Conservation (phyloP, 1,284 basidiomycete species). For the Pisolithus thermaeus region DNA sequence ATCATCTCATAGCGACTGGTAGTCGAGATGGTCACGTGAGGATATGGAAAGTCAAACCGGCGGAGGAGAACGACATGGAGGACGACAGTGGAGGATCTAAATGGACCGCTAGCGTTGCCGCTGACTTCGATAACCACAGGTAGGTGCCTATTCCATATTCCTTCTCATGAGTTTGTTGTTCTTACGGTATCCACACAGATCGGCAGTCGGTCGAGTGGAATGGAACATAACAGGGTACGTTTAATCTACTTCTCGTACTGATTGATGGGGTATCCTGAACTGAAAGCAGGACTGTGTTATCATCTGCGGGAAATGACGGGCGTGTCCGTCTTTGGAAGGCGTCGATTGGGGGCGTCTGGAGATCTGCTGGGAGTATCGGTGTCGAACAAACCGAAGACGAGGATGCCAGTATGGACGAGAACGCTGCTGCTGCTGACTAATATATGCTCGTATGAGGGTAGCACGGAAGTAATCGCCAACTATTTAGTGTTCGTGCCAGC, state of each 20-base stretch:
- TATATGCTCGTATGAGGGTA: background rate
- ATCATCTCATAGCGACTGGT: constrained; percentile 88
- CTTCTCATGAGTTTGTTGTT: background rate
- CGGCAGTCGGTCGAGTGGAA: constrained; percentile 66
- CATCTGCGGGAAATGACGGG: constrained; percentile 87
- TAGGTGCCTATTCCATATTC: constrained; percentile 26
- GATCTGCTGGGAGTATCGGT: constrained; percentile 69
- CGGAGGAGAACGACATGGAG: constrained; percentile 36
- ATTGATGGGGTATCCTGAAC: constrained; percentile 10
- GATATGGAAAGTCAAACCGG: constrained; percentile 77
- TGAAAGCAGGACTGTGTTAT: constrained; percentile 69
- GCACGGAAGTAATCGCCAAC: background rate
- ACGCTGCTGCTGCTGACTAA: constrained; percentile 15
- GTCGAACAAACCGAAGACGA: constrained; percentile 65
- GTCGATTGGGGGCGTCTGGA: constrained; percentile 68
- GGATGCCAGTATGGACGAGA: constrained; percentile 30
- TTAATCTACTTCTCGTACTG: constrained; percentile 3
- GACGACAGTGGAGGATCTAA: constrained; percentile 41
- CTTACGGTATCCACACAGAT: constrained; percentile 33
- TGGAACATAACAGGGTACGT: constrained; percentile 86
- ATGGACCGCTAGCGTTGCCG: constrained; percentile 74
- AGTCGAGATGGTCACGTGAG: constrained; percentile 79
- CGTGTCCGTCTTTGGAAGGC: constrained; percentile 87
- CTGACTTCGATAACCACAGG: constrained; percentile 84
- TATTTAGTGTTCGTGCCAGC: too few species aligned